Conservation (phyloP, 2,329 filamentous ascomycete species). For the Annulohypoxylon truncatum region DNA sequence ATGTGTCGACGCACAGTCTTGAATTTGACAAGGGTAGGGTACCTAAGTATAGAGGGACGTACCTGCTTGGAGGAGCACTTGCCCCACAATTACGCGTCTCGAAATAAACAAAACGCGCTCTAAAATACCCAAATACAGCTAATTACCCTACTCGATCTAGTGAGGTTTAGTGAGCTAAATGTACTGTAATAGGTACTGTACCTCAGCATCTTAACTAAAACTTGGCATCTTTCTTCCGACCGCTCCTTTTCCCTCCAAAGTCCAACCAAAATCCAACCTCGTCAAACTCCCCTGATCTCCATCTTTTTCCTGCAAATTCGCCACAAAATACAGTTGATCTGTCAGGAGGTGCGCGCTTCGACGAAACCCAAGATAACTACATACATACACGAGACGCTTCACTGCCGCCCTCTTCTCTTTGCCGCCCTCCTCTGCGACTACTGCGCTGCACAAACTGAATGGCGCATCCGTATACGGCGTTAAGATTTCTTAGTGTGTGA, state of each 20-base stretch:
- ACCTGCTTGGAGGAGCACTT: constrained; percentile 36
- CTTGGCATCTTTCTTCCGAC: constrained; percentile 32
- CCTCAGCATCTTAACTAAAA: background rate
- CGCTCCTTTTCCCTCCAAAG: constrained; percentile 37
- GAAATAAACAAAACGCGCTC: constrained; percentile 45
- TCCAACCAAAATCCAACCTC: constrained; percentile 25
- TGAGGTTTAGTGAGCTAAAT: background rate
- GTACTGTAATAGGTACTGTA: constrained; percentile 1
- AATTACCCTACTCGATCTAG: constrained; percentile 5
- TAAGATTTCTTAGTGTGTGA: constrained; percentile 21
- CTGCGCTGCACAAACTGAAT: constrained; percentile 31
- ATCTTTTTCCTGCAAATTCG: constrained; percentile 29
- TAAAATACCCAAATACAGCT: constrained; percentile 19
- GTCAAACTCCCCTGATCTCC: constrained; percentile 30
- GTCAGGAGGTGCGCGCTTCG: constrained; percentile 36
- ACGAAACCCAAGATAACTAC: background rate
- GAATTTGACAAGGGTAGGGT: constrained; percentile 12
- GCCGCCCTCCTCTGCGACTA: constrained; percentile 19
- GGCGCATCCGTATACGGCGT: constrained; percentile 18
- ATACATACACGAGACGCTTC: constrained; percentile 14
- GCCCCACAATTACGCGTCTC: constrained; percentile 38
- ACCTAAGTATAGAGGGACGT: constrained; percentile 10
- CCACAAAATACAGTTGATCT: constrained; percentile 41
- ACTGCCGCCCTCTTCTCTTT: constrained; percentile 12
- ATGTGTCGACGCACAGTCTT: constrained; percentile 13